These are phyloP conservation scores for Diutina catenulata DNA, from an alignment of 1,139 yeast species.

Conservation along the genomic window DNA sequence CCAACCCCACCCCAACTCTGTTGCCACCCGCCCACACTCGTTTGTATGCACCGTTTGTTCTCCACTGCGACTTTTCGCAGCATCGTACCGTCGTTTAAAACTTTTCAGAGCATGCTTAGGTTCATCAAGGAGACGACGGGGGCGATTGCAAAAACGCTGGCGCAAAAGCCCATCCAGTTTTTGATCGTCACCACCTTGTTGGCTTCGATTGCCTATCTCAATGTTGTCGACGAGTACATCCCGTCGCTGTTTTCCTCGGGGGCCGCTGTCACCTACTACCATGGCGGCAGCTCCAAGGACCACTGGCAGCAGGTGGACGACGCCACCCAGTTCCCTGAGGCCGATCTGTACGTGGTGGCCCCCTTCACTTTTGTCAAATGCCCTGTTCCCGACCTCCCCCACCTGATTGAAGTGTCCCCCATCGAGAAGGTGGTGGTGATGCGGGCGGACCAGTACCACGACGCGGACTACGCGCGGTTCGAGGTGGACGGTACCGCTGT, in stretches of 20 bases:
- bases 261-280: conserved; percentile 23
- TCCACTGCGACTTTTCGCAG: too few species aligned
- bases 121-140: conserved; percentile 21
- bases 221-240: conserved; percentile 71
- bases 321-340: conserved; percentile 21
- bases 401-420: not conserved
- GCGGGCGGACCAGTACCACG: not conserved
- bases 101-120: conserved; percentile 8
- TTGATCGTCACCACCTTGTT: conserved; percentile 61
- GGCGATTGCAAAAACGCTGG: conserved; percentile 51
- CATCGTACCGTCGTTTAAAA: not conserved
- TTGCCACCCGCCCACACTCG: too few species aligned
- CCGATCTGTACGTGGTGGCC: conserved; percentile 18
- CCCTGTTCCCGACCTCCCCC: conserved; percentile 1
- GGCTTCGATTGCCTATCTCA: conserved; percentile 73
- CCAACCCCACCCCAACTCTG: too few species aligned
- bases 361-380: conserved; percentile 4
- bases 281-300: conserved; percentile 18
- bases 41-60: too few species aligned
- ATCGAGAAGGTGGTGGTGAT: not conserved
- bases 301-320: conserved; percentile 31
- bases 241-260: conserved; percentile 20
- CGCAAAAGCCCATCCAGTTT: conserved; percentile 83
- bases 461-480: not conserved
- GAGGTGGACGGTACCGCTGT: not conserved